These are phyloP conservation scores for Tetraselmis striata DNA, from an alignment of 139 green algal species.

Conservation along the genomic window DNA sequence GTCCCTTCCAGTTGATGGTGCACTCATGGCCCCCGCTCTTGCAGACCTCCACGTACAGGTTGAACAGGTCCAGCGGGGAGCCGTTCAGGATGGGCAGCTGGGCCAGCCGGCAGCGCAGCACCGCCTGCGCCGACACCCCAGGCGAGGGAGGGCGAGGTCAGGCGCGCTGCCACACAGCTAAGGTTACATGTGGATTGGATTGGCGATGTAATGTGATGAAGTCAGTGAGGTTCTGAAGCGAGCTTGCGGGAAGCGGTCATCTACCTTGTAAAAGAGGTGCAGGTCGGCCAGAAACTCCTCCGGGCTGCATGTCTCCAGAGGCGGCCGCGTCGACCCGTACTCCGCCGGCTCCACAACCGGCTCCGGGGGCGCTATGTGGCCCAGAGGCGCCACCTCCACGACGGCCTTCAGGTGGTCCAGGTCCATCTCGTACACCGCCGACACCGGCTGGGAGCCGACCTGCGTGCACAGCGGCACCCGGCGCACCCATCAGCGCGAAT, in stretches of 20 bases:
- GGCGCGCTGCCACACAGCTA: not conserved
- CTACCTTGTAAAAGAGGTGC: slow-evolving; percentile 44
- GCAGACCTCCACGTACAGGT: slow-evolving; percentile 52
- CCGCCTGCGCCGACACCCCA: not conserved
- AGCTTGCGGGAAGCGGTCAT: no score
- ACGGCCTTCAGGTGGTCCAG: not conserved
- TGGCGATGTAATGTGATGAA: slow-evolving; percentile 3
- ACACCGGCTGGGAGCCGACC: not conserved
- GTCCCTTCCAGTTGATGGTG: slow-evolving; percentile 79
- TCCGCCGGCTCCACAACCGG: not conserved
- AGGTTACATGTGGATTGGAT: not conserved
- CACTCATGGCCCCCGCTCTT: slow-evolving; percentile 27
- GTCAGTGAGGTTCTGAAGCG: slow-evolving; percentile 26
- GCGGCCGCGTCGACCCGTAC: slow-evolving; percentile 38
- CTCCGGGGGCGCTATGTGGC: not conserved
- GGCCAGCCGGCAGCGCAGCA: slow-evolving; percentile 5
- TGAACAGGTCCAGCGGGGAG: slow-evolving; percentile 54
- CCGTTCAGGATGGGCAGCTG: slow-evolving; percentile 58
- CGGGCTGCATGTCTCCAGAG: slow-evolving; percentile 42
- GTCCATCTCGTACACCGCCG: not conserved
- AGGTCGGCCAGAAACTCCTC: slow-evolving; percentile 56
- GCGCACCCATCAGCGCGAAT: not conserved
- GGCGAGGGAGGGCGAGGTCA: not conserved
- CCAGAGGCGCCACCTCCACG: not conserved
- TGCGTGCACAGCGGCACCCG: not conserved